phyloP scores from a whole-genome alignment of 1,284 basidiomycete species.

The Pseudomicrostroma phylloplanum region DNA sequence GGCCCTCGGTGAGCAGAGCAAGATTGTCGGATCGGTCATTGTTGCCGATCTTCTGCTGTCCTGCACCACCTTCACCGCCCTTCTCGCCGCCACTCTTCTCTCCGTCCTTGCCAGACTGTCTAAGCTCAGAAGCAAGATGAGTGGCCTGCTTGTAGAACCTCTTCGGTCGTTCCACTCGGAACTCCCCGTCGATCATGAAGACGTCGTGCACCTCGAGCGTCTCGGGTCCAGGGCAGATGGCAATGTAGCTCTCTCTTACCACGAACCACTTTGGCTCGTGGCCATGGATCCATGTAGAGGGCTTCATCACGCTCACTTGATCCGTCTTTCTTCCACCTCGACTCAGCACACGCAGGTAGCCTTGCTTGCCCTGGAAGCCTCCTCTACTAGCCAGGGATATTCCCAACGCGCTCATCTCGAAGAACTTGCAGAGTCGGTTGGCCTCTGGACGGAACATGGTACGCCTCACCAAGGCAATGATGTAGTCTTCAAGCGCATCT shows the following conservation, averaged over 20 bases:
- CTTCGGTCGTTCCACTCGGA: constrained; percentile 65
- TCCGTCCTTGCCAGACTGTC: constrained; percentile 2
- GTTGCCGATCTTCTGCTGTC: not conserved
- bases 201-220: constrained; percentile 73
- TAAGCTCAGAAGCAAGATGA: constrained; percentile 25
- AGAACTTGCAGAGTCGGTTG: constrained; percentile 85
- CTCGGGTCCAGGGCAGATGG: constrained; percentile 78
- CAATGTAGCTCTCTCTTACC: constrained; percentile 85
- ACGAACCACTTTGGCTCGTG: constrained; percentile 83
- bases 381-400: constrained; percentile 75
- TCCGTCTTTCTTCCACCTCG: constrained; percentile 54
- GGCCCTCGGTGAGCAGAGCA: constrained; percentile 39
- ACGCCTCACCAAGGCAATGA: constrained; percentile 68
- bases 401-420: constrained; percentile 86
- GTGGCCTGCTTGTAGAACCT: constrained; percentile 50
- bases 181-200: constrained; percentile 84
- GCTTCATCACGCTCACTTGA: constrained; percentile 52
- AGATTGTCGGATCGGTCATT: constrained; percentile 26
- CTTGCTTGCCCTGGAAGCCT: constrained; percentile 73
- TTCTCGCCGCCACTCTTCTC: constrained; percentile 1
- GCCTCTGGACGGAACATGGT: constrained; percentile 95
- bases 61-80: not conserved
- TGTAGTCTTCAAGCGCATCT: constrained; percentile 77
- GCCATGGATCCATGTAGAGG: constrained; percentile 60
- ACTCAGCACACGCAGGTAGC: constrained; percentile 62